Base-by-base conservation (phyloP, 164 flowering plant species). In the Dillenia suffruticosa region DNA sequence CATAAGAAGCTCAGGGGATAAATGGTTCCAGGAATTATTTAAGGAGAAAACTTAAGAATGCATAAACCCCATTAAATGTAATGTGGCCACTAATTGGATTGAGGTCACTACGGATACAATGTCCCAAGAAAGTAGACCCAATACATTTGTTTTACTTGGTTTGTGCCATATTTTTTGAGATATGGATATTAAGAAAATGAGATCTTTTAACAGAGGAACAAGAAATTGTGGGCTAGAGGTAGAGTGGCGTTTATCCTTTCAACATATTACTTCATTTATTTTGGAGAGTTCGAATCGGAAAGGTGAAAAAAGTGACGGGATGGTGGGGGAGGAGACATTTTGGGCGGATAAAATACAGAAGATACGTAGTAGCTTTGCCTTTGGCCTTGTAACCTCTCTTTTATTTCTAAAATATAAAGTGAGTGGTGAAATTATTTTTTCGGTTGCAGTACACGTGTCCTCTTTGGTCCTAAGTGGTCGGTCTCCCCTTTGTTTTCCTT, bases 371-470 rank as follows among this genome's bases (percentile, higher is more conserved):
- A 12, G 49, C 24, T 32, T 32, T 32, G 40, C 40, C 5, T 32
- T 32, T 32, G 0, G 40, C 40, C 40, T 32, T 5, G 40, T 32
- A 32, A 32, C n/a, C 44, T 15, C 19, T 40, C 16, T 40, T 68
- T 16, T 24, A 49, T 44, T 62, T 46, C 51, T n/a, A 59, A 57
- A 49, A 22, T 22, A 24, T 54, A n/a, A 17, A 7, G 15, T 59
- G 22, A 62, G 71, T 64, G 69, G 69, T 56, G 51, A 22, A 64
- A 48, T 55, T 61, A 64, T 49, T 54, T 50, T 5, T 32, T 60
- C 46, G 26, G 58, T 61, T 66, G 78, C 67, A n/a, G 9, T 54
- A 60, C 75, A 69, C 76, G 70, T 63, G 76, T 69, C 74, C 40
- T 3, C 60, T 32, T 46, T 51, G 46, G 0, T 22, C 17, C 24